Base-by-base conservation (phyloP, 805 yeast species). In the Candida stauntonica region DNA sequence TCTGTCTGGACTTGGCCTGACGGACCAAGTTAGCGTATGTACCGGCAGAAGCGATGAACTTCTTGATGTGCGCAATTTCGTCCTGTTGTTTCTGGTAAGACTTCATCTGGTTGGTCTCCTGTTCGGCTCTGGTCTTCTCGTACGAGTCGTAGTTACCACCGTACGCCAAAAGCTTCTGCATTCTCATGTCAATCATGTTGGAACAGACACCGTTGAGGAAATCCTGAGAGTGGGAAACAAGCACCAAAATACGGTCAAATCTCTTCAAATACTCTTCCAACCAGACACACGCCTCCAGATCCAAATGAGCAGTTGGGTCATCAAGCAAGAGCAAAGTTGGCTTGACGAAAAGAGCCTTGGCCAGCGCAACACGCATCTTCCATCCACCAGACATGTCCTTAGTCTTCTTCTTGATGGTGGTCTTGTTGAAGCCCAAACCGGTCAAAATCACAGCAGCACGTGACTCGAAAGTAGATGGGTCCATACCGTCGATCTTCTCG, bases 381-480 rank as follows among this genome's bases (percentile, higher is more conserved):
- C 99, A 93, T 64, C 99, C 99, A 78, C 99, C 99, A 61, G 97
- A 87, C 99, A 93, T 93, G 62, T 93, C 98, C 68, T 87, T 89
- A 58, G 99, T 93, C 69, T 81, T 83, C 77, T 93, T 93, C 62
- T 76, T 73, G 59, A 93, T 91, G 41, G 98, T 91, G 51, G 68
- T 67, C 41, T 83, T 59, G 67, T 85, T 86, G 81, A 93, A 93
- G 58, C 99, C 99, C 64, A 93, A 77, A 89, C 99, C 99, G 51
- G 86, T 86, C 60, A 93, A 74, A 58, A 93, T 93, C 51, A 88
- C 71, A 38, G 99, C 95, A 40, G 99, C 99, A 67, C 99, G 80
- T 31, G 93, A 71, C 73, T 93, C 99, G 59, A 93, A 93, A 38
- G 99, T 93, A 35, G 88, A 61, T 31, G 99, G 95, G 63, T 93